Evolutionary conservation across 495 filamentous ascomycete species (phyloP).

Genomic region (Parmelia sp.): DNA sequence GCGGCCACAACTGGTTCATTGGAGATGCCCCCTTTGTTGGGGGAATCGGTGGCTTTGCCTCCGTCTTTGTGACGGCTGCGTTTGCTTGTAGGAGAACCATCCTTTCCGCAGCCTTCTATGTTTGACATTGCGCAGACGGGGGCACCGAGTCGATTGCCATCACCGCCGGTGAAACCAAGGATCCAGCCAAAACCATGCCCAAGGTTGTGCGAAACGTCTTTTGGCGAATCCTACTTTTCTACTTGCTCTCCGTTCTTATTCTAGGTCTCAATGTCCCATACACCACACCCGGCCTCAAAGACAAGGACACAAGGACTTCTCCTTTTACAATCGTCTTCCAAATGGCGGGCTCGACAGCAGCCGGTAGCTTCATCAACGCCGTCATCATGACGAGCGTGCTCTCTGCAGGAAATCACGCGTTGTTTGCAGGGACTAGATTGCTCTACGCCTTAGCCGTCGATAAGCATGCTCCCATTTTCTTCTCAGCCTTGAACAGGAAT

Average conservation of each 20-base stretch:
- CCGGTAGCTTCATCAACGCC: constrained; percentile 51
- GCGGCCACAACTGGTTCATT: constrained; percentile 40
- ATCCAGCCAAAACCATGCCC: constrained; percentile 43
- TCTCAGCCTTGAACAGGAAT: constrained; percentile 48
- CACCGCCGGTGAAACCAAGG: constrained; percentile 49
- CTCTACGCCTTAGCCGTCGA: constrained; percentile 45
- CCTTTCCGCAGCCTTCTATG: neutral
- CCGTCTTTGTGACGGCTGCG: constrained; percentile 48
- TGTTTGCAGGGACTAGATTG: constrained; percentile 49
- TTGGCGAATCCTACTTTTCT: constrained; percentile 49
- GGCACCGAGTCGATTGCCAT: constrained; percentile 54
- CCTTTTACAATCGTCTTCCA: constrained; percentile 51
- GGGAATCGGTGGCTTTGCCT: constrained; percentile 48
- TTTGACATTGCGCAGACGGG: constrained; percentile 34
- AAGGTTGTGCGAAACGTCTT: constrained; percentile 48
- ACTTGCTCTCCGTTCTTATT: constrained; percentile 45
- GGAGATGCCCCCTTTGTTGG: constrained; percentile 48
- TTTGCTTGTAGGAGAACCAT: constrained; percentile 39
- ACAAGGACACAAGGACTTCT: constrained; percentile 38
- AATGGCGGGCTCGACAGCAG: constrained; percentile 42
- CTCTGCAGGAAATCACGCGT: constrained; percentile 48
- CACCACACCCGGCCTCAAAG: constrained; percentile 40
- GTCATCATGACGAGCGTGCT: constrained; percentile 50
- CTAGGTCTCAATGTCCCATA: constrained; percentile 51
- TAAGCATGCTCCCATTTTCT: constrained; percentile 42